phyloP scores from a whole-genome alignment of 176 grass and related monocot species.

The Leersia perrieri region DNA sequence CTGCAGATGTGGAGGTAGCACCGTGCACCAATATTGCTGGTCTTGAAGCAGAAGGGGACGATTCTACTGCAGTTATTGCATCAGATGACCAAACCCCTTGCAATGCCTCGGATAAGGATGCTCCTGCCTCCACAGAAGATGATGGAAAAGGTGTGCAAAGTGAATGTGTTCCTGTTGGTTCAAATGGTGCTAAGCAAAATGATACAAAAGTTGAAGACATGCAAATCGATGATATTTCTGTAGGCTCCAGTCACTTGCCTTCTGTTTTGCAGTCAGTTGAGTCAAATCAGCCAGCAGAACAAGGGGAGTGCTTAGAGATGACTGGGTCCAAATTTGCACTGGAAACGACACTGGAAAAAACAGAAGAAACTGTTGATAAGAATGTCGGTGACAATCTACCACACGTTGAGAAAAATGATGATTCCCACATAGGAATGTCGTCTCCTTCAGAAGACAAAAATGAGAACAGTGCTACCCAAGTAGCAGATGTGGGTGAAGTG shows the following conservation, averaged over 20 bases:
- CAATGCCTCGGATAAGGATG: slow-evolving; percentile 11
- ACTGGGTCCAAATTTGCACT: background rate
- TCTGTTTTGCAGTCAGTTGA: no score
- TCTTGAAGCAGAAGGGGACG: background rate
- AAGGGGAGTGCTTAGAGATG: background rate
- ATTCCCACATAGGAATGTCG: background rate
- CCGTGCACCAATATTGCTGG: background rate
- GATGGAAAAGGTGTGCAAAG: slow-evolving; percentile 17
- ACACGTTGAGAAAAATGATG: background rate
- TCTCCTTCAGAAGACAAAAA: background rate
- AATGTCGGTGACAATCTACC: background rate
- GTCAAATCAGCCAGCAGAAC: background rate
- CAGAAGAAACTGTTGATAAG: background rate
- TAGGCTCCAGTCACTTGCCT: no score
- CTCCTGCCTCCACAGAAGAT: background rate
- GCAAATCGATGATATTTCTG: no score
- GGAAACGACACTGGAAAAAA: background rate
- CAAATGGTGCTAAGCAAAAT: background rate
- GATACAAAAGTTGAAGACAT: background rate
- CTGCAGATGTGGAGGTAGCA: background rate
- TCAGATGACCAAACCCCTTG: background rate
- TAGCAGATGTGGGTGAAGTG: background rate
- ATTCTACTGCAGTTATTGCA: background rate
- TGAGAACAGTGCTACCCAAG: background rate
- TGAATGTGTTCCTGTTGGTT: background rate